Evolutionary conservation across 805 yeast species (phyloP).

Genomic region (Saturnispora serradocipensis): DNA sequence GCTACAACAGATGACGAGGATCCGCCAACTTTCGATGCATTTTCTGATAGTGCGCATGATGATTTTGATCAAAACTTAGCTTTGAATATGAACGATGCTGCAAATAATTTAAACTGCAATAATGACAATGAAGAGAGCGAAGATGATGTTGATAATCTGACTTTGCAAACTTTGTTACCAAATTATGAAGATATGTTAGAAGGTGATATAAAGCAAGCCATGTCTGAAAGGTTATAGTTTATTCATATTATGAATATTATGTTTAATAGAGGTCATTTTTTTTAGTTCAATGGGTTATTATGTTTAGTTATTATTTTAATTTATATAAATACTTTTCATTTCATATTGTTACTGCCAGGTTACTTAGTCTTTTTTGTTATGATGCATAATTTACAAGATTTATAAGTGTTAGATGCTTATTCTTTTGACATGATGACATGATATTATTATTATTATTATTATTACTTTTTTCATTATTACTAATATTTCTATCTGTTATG

Average conservation of each 20-base stretch:
- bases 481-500: not conserved
- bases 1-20: conserved; percentile 40
- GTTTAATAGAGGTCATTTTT: conserved; percentile 1
- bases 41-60: conserved; percentile 13
- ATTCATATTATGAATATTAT: not conserved
- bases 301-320: not conserved
- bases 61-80: conserved; percentile 26
- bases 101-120: not conserved
- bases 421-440: not conserved
- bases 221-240: conserved; percentile 9
- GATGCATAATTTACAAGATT: not conserved
- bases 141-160: conserved; percentile 19
- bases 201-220: conserved; percentile 14
- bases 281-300: not conserved
- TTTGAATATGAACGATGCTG: not conserved
- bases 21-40: conserved; percentile 50
- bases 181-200: conserved; percentile 13
- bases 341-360: not conserved
- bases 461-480: not conserved
- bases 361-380: not conserved
- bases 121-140: not conserved
- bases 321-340: not conserved
- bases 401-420: not conserved
- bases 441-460: not conserved
- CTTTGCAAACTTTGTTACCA: conserved; percentile 22